Evolutionary conservation across 345 rosid genomes (phyloP), one percentile per base, ranked within the genome.

Genomic region (Sisymbrium irio): DNA sequence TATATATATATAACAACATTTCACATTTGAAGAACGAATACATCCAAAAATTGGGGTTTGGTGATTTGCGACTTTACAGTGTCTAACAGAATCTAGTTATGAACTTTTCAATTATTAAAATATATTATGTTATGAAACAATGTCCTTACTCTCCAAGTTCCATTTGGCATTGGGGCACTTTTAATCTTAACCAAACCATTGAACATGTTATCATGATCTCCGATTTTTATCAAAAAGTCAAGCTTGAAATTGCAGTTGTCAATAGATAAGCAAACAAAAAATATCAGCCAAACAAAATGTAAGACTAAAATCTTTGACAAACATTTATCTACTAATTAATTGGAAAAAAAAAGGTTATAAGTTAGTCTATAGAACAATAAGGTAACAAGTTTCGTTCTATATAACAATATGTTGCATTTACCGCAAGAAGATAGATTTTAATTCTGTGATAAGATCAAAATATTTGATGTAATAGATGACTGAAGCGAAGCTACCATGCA

Each of bases 11-110:
- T 8, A 3, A 55, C 33, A 27, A 53, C 37, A 55, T 55, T 55
- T 44, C 15, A 63, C 56, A 54, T 53, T 32, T 72, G 70, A 17
- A 62, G 69, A 18, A 51, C 25, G 62, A 71, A 62, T 62, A 72
- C 22, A 40, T 62, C 62, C 69, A 62, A 60, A 62, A 18, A 36
- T 22, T 22, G 4, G 17, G 46, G 54, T 28, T 17, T 18, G 25
- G 51, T 18, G 25, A 15, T 45, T 11, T 45, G 10, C 20, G 20
- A 15, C 51, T 46, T 45, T 17, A 46, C 51, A 17, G 51, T 8
- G 22, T 46, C 20, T 15, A 46, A 46, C 51, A 46, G 17, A 17
- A 46, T 18, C 51, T 15, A 9, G 20, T 45, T 45, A 7, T 7
- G 20, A 15, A 45, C 50, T 45, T 45, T 45, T 15, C 20, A 44